phyloP scores from a whole-genome alignment of 148 eudicot species.

The Hydrangea macrophylla region DNA sequence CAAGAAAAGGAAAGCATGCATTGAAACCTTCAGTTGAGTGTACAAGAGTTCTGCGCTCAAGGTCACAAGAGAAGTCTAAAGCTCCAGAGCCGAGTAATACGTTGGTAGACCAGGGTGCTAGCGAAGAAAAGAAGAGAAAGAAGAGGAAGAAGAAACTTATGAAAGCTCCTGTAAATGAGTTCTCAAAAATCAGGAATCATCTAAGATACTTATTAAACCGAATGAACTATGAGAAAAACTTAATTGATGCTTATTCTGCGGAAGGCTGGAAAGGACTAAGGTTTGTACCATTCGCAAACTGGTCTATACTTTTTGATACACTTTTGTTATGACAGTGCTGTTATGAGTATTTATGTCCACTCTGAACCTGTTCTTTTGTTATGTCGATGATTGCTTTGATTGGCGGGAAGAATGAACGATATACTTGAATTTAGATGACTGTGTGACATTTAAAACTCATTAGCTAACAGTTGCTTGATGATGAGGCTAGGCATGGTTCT shows the following conservation, averaged over 20 bases:
- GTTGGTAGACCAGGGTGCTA: conserved; percentile 30
- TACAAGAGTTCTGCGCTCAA: conserved; percentile 46
- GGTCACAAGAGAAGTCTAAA: conserved; percentile 38
- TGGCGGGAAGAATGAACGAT: too few relatives aligned
- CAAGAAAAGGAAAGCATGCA: conserved; percentile 26
- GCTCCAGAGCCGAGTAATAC: conserved; percentile 25
- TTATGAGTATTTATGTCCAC: background rate
- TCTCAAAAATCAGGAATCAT: conserved; percentile 58
- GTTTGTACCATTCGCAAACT: conserved; percentile 34
- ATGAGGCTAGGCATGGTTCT: background rate
- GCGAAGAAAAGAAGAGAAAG: conserved; percentile 31
- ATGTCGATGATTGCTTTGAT: too few relatives aligned
- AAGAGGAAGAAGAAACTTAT: conserved; percentile 38
- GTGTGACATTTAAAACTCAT: background rate
- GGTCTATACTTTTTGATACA: background rate
- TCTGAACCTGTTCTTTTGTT: background rate
- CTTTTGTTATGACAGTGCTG: too few relatives aligned
- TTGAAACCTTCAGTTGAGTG: conserved; percentile 24
- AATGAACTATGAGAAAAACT: conserved; percentile 64
- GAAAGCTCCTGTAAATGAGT: conserved; percentile 48
- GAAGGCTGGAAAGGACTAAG: conserved; percentile 99
- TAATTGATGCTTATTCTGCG: conserved; percentile 85
- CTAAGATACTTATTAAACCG: conserved; percentile 69
- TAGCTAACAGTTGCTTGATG: background rate
- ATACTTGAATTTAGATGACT: background rate